Evolutionary conservation across 139 green algal genomes (phyloP), one percentile per base, ranked within the genome.

Genomic region (Tetraselmis chui): DNA sequence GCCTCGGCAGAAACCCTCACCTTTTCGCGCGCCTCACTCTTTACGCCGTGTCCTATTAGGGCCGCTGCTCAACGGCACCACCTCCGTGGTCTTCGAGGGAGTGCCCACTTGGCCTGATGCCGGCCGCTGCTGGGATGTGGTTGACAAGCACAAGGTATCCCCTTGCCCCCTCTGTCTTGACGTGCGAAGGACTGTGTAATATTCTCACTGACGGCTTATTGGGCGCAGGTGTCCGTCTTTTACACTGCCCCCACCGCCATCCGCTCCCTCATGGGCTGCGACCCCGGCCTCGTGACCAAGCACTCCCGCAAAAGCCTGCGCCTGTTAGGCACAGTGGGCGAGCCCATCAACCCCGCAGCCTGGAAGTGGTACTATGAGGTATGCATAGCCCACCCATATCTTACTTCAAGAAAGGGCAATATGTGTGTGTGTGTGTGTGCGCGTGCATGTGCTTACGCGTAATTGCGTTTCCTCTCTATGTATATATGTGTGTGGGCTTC

Each of bases 331-430:
- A 95, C 90, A 11, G 97, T 99, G 77, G 97, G 97, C 1, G 97
- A 99, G 90, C 97, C 97, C 77, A 99, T 99, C 92, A 98, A 99
- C 86, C 97, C 96, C 2, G 89, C 97, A 85, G 97, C 97, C 27
- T 99, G 97, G 97, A 87, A 90, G 27, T 99, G 96, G 95, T 98
- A 98, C 86, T 32, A 95, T 77, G 86, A 95, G 31, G 89, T 95
- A 24, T 78, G 28, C 45, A 59, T 32, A 31, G 22, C 32, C 78
- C 28, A n/a, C 22, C n/a, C 26, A 59, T 24, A 2, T 24, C 1
- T 2, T 79, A 31, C 84, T 88, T 86, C 75, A 76, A 75, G n/a
- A n/a, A n/a, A n/a, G n/a, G n/a, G n/a, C n/a, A n/a, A n/a, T n/a
- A n/a, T n/a, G n/a, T n/a, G n/a, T n/a, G n/a, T 23, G 67, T 83